phyloP scores from a whole-genome alignment of 345 rosid species.

The Luvunga scandens region DNA sequence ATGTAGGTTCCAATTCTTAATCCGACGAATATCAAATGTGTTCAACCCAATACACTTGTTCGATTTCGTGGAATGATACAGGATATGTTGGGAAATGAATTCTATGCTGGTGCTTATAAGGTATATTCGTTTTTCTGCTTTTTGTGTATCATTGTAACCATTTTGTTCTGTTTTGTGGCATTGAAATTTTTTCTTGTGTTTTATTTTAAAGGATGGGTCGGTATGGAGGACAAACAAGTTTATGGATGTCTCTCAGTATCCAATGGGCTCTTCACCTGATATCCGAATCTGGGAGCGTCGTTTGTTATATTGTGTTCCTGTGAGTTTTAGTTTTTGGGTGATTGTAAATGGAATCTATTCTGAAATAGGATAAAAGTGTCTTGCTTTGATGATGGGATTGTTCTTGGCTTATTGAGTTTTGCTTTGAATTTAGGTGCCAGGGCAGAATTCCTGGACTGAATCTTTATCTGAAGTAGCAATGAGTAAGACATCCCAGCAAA shows the following conservation, averaged over 20 bases:
- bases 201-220: constrained; percentile 51
- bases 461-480: constrained; percentile 31
- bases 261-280: constrained; percentile 51
- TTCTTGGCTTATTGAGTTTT: background rate
- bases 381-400: background rate
- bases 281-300: constrained; percentile 86
- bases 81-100: constrained; percentile 96
- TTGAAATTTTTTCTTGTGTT: background rate
- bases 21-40: constrained; percentile 40
- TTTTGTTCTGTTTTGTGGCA: background rate
- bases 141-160: background rate
- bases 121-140: constrained; percentile 20
- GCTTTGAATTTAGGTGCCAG: constrained; percentile 58
- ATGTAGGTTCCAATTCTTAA: constrained; percentile 69
- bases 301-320: constrained; percentile 76
- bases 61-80: constrained; percentile 94
- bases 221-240: constrained; percentile 92
- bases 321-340: constrained; percentile 25
- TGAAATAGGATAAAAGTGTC: background rate
- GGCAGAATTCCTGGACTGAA: constrained; percentile 78
- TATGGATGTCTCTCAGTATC: constrained; percentile 54
- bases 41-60: constrained; percentile 71
- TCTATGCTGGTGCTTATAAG: constrained; percentile 88
- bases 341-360: background rate
- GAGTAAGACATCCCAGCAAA: constrained; percentile 34